These are phyloP conservation scores for Zychaea mexicana DNA, from an alignment of 371 early-diverging fungal genomes.

Conservation along the genomic window DNA sequence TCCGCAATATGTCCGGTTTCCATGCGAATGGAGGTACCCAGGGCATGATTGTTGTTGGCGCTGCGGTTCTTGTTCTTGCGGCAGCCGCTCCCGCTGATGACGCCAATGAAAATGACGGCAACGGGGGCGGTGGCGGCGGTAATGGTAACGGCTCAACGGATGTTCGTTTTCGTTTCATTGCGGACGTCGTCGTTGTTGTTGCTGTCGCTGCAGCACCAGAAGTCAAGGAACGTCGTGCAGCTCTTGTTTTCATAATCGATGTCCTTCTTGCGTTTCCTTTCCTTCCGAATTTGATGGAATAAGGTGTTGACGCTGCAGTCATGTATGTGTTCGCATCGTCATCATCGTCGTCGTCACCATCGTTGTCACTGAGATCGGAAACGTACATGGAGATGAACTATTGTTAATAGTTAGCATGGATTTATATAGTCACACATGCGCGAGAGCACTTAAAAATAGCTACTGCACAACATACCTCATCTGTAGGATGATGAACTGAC, in stretches of 20 bases:
- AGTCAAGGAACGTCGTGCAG: not conserved
- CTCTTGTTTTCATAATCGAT: not conserved
- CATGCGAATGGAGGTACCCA: not conserved
- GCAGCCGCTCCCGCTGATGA: no score
- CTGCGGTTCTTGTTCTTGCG: not conserved
- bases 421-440: not conserved
- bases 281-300: not conserved
- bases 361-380: not conserved
- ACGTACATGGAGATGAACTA: not conserved
- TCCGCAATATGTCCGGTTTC: not conserved
- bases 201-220: no score
- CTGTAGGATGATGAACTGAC: not conserved
- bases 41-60: not conserved
- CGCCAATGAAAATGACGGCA: no score
- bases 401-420: not conserved
- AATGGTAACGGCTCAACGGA: not conserved
- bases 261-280: not conserved
- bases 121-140: no score
- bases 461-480: not conserved
- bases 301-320: not conserved
- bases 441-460: not conserved
- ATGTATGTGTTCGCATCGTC: constrained; percentile 1
- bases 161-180: not conserved
- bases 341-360: not conserved
- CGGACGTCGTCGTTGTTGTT: no score